Percentiles rank a stretch among this genome's conserved stretches.
phyloP scores from a whole-genome alignment of 2,329 filamentous ascomycete genomes.

The Hypoxylon sp. region DNA sequence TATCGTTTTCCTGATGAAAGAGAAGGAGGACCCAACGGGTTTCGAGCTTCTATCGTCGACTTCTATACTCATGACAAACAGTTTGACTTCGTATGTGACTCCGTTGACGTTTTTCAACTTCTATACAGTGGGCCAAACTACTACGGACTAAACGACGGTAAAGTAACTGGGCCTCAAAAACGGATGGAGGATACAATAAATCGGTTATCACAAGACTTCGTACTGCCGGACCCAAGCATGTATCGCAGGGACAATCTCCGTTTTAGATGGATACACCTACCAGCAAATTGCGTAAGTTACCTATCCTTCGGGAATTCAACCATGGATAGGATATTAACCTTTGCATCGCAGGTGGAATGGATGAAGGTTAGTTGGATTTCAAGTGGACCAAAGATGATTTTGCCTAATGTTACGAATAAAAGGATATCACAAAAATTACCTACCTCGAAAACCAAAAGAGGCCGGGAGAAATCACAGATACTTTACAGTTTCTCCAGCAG shows the following conservation, averaged over 20 bases:
- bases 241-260: neutral
- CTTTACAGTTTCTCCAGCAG: slow-evolving; percentile 2
- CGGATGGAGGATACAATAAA: too few species aligned
- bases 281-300: slow-evolving; percentile 7
- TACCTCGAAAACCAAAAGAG: slow-evolving; percentile 3
- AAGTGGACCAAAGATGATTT: too few species aligned
- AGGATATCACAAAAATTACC: slow-evolving; percentile 4
- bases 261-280: slow-evolving; percentile 8
- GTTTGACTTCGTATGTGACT: too few species aligned
- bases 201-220: neutral
- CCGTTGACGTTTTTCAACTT: too few species aligned
- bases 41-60: too few species aligned
- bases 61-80: too few species aligned
- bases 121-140: too few species aligned
- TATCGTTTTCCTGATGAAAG: too few species aligned
- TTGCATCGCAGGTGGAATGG: too few species aligned
- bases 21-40: too few species aligned
- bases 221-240: neutral
- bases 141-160: neutral
- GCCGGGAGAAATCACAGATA: too few species aligned
- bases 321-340: neutral
- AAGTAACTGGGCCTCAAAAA: neutral
- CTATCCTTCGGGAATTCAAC: neutral
- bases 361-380: too few species aligned
- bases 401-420: neutral